A percentile compares a stretch with the other conserved stretches of the same genome.
Evolutionary conservation across 83 land plant species (phyloP).

Genomic region (Isoetes engelmannii): DNA sequence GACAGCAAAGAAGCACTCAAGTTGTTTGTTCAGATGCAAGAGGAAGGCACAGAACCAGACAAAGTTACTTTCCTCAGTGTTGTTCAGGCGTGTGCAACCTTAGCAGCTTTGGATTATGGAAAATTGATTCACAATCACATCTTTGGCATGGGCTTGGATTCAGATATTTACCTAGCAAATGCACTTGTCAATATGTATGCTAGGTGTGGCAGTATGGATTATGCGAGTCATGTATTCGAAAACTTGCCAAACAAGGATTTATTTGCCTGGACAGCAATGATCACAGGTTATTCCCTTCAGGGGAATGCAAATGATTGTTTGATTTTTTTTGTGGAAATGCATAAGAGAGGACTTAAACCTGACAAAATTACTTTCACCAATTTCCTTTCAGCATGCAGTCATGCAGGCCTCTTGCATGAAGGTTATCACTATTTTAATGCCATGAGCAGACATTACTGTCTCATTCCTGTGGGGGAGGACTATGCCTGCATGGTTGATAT

Average conservation of each 20-base stretch:
- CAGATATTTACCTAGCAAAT: background rate
- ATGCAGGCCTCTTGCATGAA: background rate
- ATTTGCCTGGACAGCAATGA: background rate
- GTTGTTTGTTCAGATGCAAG: background rate
- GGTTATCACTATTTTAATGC: background rate
- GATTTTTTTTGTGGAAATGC: background rate
- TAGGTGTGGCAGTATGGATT: background rate
- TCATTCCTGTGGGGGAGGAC: background rate
- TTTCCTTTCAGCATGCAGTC: background rate
- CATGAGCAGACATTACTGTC: background rate
- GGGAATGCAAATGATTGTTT: background rate
- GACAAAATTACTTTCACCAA: background rate
- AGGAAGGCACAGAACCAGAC: background rate
- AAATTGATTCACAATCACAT: background rate
- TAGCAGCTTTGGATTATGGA: background rate
- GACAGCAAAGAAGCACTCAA: background rate
- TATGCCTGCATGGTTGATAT: background rate
- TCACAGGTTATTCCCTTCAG: background rate
- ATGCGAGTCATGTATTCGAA: background rate
- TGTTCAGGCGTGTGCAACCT: background rate
- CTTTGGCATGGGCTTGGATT: background rate
- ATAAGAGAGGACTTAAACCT: background rate
- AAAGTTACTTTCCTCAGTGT: constrained; percentile 1
- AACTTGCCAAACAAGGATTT: background rate
- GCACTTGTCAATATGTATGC: constrained; percentile 1